Conservation (phyloP, 2,329 filamentous ascomycete genomes). For the Claviceps sp. region DNA sequence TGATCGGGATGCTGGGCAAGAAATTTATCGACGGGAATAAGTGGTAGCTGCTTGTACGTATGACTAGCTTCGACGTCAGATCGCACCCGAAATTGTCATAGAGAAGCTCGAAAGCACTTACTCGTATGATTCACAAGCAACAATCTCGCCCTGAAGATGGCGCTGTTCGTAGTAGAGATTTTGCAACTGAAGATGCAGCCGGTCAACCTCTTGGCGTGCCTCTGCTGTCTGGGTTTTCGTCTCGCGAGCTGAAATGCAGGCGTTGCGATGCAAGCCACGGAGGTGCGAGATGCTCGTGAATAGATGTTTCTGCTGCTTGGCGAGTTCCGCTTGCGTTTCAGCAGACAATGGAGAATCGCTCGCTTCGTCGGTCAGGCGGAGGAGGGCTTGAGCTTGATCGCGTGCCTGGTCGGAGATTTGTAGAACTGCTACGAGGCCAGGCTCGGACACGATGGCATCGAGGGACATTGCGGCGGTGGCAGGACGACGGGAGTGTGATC, state of each 20-base stretch:
- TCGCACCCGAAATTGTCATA: not conserved
- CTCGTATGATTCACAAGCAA: slow-evolving; percentile 84
- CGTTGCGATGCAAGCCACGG: slow-evolving; percentile 69
- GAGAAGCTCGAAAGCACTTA: slow-evolving; percentile 30
- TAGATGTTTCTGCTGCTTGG: slow-evolving; percentile 67
- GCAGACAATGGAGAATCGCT: slow-evolving; percentile 28
- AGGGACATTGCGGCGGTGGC: slow-evolving; percentile 19
- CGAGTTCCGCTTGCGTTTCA: slow-evolving; percentile 44
- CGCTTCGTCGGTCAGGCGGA: slow-evolving; percentile 38
- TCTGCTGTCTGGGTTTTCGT: slow-evolving; percentile 81
- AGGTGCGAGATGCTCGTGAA: slow-evolving; percentile 67
- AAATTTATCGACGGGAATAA: slow-evolving; percentile 76
- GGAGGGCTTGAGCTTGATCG: slow-evolving; percentile 53
- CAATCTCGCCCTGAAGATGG: slow-evolving; percentile 79
- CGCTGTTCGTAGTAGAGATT: slow-evolving; percentile 95
- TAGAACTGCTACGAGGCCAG: slow-evolving; percentile 51
- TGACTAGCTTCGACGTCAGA: slow-evolving; percentile 42
- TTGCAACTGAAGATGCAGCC: slow-evolving; percentile 80
- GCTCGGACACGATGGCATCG: slow-evolving; percentile 27
- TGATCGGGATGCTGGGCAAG: slow-evolving; percentile 63
- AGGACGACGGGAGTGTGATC: not conserved
- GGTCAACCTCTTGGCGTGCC: slow-evolving; percentile 80
- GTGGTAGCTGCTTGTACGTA: slow-evolving; percentile 72
- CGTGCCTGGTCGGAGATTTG: slow-evolving; percentile 61
- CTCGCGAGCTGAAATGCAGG: slow-evolving; percentile 66